Evolutionary conservation across 2,329 filamentous ascomycete species (phyloP).

Genomic region (Aspergillus hortae): DNA sequence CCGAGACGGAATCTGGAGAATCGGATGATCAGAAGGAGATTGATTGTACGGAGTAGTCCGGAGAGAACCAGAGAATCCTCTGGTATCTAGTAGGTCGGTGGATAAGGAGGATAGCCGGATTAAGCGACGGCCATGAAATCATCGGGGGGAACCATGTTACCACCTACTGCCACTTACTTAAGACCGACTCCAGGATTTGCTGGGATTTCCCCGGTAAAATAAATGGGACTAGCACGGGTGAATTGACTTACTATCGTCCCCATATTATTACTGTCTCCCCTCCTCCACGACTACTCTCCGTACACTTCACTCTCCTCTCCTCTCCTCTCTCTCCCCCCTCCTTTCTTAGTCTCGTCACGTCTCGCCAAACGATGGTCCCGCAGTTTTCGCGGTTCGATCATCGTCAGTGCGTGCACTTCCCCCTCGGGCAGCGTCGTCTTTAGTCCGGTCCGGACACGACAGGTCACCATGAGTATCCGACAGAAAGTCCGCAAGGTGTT

Average conservation of each 20-base stretch:
- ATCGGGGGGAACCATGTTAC: background rate
- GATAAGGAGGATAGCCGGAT: no score
- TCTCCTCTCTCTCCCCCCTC: background rate
- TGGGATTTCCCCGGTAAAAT: no score
- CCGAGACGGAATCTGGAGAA: no score
- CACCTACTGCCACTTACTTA: no score
- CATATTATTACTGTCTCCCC: background rate
- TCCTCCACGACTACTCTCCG: background rate
- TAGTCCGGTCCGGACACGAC: background rate
- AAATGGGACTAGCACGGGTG: background rate
- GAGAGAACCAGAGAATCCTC: no score
- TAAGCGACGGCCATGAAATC: background rate
- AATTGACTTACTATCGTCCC: background rate
- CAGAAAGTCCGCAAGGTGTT: slow-evolving; percentile 37
- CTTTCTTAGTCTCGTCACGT: background rate
- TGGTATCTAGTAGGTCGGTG: no score
- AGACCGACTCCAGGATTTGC: no score
- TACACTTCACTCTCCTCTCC: slow-evolving; percentile 3
- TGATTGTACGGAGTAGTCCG: no score
- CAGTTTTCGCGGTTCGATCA: slow-evolving; percentile 15
- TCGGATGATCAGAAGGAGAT: no score
- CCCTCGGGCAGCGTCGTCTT: slow-evolving; percentile 22
- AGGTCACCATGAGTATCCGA: slow-evolving; percentile 35
- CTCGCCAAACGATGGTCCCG: slow-evolving; percentile 26
- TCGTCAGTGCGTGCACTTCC: slow-evolving; percentile 34